Evolutionary conservation across 2,329 filamentous ascomycete species (phyloP).

Genomic region (Aspergillus clavatus): DNA sequence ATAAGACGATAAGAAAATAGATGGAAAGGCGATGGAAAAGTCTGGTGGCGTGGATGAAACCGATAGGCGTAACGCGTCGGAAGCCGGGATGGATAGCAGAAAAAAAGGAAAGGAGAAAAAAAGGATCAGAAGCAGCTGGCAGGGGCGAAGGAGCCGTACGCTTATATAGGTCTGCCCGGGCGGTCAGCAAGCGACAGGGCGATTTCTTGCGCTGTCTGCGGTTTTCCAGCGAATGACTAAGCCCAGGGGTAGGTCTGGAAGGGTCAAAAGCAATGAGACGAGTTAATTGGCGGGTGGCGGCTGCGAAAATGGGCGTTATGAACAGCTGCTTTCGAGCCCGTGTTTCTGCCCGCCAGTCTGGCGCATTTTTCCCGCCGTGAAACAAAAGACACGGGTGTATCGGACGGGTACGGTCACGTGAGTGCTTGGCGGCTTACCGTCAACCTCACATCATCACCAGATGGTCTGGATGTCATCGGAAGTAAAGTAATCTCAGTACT

Average conservation of each 20-base stretch:
- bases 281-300: slow-evolving; percentile 32
- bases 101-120: slow-evolving; percentile 16
- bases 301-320: slow-evolving; percentile 36
- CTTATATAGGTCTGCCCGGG: slow-evolving; percentile 28
- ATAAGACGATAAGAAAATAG: slow-evolving; percentile 8
- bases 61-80: slow-evolving; percentile 18
- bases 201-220: slow-evolving; percentile 8
- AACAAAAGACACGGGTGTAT: background rate
- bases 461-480: background rate
- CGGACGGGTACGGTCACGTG: slow-evolving; percentile 17
- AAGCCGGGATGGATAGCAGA: slow-evolving; percentile 7
- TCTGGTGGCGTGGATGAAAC: slow-evolving; percentile 7
- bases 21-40: slow-evolving; percentile 18
- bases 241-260: slow-evolving; percentile 19
- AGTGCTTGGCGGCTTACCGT: background rate
- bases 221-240: slow-evolving; percentile 24
- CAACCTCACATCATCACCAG: background rate
- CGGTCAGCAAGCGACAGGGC: slow-evolving; percentile 18
- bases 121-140: slow-evolving; percentile 8
- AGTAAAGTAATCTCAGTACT: too few relatives aligned
- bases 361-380: slow-evolving; percentile 4
- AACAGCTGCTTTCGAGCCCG: slow-evolving; percentile 35
- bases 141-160: slow-evolving; percentile 13
- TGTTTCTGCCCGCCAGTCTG: slow-evolving; percentile 21
- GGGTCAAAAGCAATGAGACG: slow-evolving; percentile 19